phyloP scores from a whole-genome alignment of 2,329 filamentous ascomycete species.

The Septoria linicola region DNA sequence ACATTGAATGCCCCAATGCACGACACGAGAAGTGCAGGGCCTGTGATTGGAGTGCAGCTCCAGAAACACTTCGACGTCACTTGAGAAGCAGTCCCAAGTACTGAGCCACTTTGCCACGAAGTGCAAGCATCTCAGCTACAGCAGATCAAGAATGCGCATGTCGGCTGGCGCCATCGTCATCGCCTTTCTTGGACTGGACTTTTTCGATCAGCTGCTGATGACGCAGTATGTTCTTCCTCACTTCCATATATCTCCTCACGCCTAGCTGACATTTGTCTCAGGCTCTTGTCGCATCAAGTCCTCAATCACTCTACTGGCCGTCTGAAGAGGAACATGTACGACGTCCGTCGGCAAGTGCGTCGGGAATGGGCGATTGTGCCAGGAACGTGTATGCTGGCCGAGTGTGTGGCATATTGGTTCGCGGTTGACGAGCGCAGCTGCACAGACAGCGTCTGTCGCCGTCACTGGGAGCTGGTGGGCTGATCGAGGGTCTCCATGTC shows the following conservation, averaged over 20 bases:
- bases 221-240: conserved; percentile 1
- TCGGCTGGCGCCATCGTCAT: conserved; percentile 8
- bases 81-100: neutral
- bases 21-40: neutral
- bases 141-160: conserved; percentile 6
- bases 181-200: conserved; percentile 8
- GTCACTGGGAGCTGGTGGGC: conserved; percentile 9
- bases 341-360: conserved; percentile 1
- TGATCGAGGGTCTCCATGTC: too few species aligned
- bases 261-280: neutral
- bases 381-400: conserved; percentile 1
- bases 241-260: neutral
- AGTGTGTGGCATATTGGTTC: conserved; percentile 12
- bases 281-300: conserved; percentile 7
- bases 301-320: conserved; percentile 7
- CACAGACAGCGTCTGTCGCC: neutral
- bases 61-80: neutral
- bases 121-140: too few species aligned
- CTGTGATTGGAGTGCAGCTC: neutral
- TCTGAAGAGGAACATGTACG: conserved; percentile 3
- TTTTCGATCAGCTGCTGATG: conserved; percentile 6
- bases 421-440: conserved; percentile 7
- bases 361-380: conserved; percentile 10
- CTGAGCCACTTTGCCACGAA: too few species aligned
- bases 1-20: neutral